Percentiles rank a stretch among this genome's conserved stretches.
Conservation (phyloP, 495 filamentous ascomycete species). For the Parathielavia hyrcaniae region DNA sequence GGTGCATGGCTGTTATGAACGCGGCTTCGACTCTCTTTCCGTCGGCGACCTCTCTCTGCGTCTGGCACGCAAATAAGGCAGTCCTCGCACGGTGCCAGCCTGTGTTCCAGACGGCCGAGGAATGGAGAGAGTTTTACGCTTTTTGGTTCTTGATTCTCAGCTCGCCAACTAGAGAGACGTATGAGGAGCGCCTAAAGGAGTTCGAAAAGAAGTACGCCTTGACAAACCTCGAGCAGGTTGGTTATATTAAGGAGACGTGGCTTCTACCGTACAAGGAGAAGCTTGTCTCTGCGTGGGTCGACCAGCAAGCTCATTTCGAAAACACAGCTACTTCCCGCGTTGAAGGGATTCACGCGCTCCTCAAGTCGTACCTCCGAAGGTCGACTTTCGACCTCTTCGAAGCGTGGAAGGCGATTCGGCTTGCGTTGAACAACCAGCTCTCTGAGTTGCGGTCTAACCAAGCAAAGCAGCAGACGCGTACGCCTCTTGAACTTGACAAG, state of each 20-base stretch:
- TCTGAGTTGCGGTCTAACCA: constrained; percentile 1
- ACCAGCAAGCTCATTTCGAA: no score
- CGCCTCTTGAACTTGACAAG: no score
- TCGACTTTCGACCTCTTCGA: neutral
- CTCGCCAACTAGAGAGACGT: neutral
- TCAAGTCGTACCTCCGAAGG: constrained; percentile 1
- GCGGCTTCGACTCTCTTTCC: neutral
- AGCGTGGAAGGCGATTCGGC: constrained; percentile 1
- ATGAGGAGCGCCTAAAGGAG: neutral
- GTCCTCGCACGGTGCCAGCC: neutral
- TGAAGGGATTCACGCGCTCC: no score
- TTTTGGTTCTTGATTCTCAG: constrained; percentile 2
- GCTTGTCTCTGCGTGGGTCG: neutral
- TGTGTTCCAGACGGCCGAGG: neutral
- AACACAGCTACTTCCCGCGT: no score
- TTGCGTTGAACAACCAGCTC: constrained; percentile 2
- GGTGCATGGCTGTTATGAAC: neutral
- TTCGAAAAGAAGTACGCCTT: neutral
- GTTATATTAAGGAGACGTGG: no score
- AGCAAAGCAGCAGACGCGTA: no score
- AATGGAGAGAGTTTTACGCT: constrained; percentile 3
- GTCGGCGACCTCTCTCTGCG: neutral
- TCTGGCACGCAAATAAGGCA: neutral
- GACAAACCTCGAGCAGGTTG: neutral
- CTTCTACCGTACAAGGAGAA: constrained; percentile 1